Evolutionary conservation across 805 yeast genomes (phyloP).

Genomic region (Kluyveromyces nonfermentans): DNA sequence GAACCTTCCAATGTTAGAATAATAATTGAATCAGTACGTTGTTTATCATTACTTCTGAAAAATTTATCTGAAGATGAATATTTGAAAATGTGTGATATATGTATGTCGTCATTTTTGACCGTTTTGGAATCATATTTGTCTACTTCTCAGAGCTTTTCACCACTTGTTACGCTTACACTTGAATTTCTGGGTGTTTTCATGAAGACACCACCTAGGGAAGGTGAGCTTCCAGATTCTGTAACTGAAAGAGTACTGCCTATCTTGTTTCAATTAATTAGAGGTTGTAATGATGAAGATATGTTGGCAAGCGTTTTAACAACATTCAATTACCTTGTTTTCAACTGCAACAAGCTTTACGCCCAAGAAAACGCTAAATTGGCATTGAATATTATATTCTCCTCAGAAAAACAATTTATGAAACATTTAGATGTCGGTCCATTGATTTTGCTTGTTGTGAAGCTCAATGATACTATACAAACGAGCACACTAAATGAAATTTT

Average conservation of each 20-base stretch:
- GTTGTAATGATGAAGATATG: slow-evolving; percentile 63
- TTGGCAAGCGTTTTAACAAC: slow-evolving; percentile 72
- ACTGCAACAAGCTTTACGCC: slow-evolving; percentile 21
- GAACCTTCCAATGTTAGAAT: slow-evolving; percentile 71
- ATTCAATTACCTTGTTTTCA: slow-evolving; percentile 48
- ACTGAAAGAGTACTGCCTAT: slow-evolving; percentile 20
- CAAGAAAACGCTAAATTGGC: not conserved
- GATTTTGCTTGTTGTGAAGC: not conserved
- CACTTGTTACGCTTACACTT: slow-evolving; percentile 36
- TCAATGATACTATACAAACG: not conserved
- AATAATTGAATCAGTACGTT: slow-evolving; percentile 57
- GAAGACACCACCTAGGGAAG: slow-evolving; percentile 24
- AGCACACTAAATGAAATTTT: not conserved
- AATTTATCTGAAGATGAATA: slow-evolving; percentile 39
- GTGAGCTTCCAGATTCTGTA: slow-evolving; percentile 20
- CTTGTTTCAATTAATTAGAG: slow-evolving; percentile 19
- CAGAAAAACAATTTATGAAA: not conserved
- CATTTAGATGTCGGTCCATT: not conserved
- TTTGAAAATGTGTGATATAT: slow-evolving; percentile 37
- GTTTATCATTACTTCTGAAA: slow-evolving; percentile 50
- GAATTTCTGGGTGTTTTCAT: slow-evolving; percentile 23
- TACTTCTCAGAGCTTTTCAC: slow-evolving; percentile 39
- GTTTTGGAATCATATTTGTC: slow-evolving; percentile 22
- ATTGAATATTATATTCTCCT: not conserved
- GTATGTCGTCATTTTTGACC: slow-evolving; percentile 42